Conservation (phyloP, 1,284 basidiomycete species). For the Leccinum olivaceoglutinosum region DNA sequence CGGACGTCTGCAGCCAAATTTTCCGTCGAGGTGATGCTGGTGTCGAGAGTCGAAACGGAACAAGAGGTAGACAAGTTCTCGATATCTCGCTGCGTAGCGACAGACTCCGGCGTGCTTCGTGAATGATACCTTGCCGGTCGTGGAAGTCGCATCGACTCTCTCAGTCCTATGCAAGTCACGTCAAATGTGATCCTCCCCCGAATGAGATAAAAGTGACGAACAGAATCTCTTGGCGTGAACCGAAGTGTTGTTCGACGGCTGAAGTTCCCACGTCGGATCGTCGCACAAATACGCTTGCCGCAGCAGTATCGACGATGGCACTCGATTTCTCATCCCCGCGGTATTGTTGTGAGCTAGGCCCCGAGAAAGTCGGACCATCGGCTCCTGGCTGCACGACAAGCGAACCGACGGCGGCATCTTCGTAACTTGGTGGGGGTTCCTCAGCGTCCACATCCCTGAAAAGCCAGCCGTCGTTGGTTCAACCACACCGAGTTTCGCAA, state of each 20-base stretch:
- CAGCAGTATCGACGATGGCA: not conserved
- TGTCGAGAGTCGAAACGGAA: not conserved
- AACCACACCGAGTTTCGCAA: not conserved
- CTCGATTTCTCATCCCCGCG: not conserved
- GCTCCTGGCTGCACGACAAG: not conserved
- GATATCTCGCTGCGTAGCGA: not conserved
- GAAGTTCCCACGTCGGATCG: not conserved
- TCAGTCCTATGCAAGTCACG: too few species aligned
- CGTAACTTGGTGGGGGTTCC: slow-evolving; percentile 14
- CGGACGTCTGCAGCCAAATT: not conserved
- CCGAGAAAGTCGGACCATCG: too few species aligned
- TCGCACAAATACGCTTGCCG: not conserved
- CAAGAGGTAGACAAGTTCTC: not conserved
- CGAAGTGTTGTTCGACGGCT: not conserved
- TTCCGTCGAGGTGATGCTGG: not conserved
- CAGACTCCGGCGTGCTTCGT: not conserved
- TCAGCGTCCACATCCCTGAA: not conserved
- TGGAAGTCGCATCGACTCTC: too few species aligned
- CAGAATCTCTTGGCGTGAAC: not conserved
- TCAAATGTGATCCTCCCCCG: not conserved
- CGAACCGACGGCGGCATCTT: slow-evolving; percentile 5
- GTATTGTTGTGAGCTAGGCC: not conserved
- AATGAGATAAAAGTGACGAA: not conserved
- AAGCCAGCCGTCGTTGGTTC: not conserved
- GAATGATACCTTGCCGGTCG: too few species aligned